Base-by-base conservation (phyloP, 257 asterid genomes). In the Nicotiana knightiana region DNA sequence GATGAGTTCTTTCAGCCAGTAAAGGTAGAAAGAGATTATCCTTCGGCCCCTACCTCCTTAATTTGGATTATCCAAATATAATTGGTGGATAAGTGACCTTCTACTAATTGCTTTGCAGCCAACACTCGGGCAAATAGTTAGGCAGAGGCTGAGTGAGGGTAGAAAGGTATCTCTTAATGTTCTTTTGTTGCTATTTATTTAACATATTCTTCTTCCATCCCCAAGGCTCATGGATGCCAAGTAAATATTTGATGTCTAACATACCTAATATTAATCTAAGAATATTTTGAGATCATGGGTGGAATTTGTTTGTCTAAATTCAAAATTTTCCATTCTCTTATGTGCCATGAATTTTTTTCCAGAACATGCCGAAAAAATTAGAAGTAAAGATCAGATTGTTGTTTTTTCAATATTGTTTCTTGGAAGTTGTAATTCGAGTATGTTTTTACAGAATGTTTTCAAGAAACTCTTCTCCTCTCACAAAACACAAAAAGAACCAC, bases 1-100 rank as follows among this genome's bases (percentile, higher is more conserved):
- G 94, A 94, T 83, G 97, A 94, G 90, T 90, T 94, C 85, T 91
- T 94, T 89, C 94, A 89, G 90, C 92, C 96, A 17, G 92, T 91
- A 70, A 90, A 92, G 93, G 98, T 93, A 65, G 79, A 80, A 73
- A 61, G 35, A 57, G 67, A 48, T 81, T 48, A 26, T 39, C 21
- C 15, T 63, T 37, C 18, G 3, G 39, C n/a, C 37, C 43, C 6
- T 79, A 10, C 15, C 63, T 51, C 32, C 12, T 43, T 43, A 43
- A 43, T 43, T 43, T 43, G 51, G 51, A 43, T 43, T n/a, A 28
- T 77, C 61, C 67, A 33, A 8, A 53, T 8, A 79, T 21, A 61
- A 43, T 16, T 79, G 35, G 62, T 79, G 82, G 68, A 63, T 79
- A 43, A 62, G 13, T 63, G 37, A 61, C 58, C 71, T 79, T 32